These are phyloP conservation scores for Jacaranda mimosifolia DNA, from an alignment of 257 asterid genomes.

Conservation along the genomic window DNA sequence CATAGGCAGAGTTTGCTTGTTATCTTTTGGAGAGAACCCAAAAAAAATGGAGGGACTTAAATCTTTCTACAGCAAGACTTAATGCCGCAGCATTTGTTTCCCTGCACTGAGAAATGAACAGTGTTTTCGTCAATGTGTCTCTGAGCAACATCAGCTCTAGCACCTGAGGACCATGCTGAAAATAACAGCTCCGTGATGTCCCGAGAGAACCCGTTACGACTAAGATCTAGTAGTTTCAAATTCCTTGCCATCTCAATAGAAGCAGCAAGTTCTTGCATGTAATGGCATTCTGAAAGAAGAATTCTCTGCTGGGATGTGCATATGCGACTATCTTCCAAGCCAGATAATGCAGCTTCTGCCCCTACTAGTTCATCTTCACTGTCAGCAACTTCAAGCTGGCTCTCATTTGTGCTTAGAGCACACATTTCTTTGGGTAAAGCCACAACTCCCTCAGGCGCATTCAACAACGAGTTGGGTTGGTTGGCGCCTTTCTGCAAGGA, in stretches of 20 bases:
- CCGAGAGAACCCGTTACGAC: slow-evolving; percentile 64
- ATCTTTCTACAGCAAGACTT: slow-evolving; percentile 79
- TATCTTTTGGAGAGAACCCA: neutral
- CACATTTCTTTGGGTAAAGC: slow-evolving; percentile 39
- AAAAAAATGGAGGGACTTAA: slow-evolving; percentile 34
- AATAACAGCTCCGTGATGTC: slow-evolving; percentile 49
- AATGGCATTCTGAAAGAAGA: slow-evolving; percentile 33
- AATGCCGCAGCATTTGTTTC: slow-evolving; percentile 64
- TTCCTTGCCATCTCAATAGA: slow-evolving; percentile 56
- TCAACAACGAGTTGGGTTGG: neutral
- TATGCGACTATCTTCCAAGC: slow-evolving; percentile 24
- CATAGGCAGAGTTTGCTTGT: too few species aligned
- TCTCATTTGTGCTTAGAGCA: slow-evolving; percentile 31
- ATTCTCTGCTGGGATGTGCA: slow-evolving; percentile 34
- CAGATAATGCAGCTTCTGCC: slow-evolving; percentile 39
- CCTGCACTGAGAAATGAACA: slow-evolving; percentile 73
- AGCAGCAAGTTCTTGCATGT: slow-evolving; percentile 53
- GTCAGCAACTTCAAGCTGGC: slow-evolving; percentile 77
- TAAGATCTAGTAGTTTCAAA: slow-evolving; percentile 68
- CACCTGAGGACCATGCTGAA: slow-evolving; percentile 68
- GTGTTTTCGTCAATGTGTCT: slow-evolving; percentile 58
- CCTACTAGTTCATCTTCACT: slow-evolving; percentile 70
- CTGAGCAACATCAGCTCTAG: slow-evolving; percentile 57
- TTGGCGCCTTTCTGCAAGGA: slow-evolving; percentile 27
- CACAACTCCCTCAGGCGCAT: slow-evolving; percentile 30